A percentile compares a stretch with the other conserved stretches of the same genome.
phyloP scores from a whole-genome alignment of 345 rosid species.

The Zanthoxylum bungeanum region DNA sequence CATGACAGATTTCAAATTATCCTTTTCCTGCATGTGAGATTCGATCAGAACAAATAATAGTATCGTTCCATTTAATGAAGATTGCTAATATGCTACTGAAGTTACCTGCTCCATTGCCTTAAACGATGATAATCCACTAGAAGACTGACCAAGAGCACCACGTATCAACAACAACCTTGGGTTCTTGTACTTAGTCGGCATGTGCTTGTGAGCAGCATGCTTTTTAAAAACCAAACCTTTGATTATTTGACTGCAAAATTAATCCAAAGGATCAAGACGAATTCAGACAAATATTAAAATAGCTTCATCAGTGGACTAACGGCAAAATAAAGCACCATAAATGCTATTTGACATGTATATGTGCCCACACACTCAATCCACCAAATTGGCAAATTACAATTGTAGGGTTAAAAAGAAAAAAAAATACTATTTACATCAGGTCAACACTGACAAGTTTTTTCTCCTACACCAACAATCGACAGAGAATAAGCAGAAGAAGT shows the following conservation, averaged over 20 bases:
- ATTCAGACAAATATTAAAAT: background rate
- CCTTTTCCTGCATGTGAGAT: slow-evolving; percentile 52
- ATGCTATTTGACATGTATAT: background rate
- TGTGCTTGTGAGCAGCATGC: slow-evolving; percentile 96
- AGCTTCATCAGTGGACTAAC: background rate
- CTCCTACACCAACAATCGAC: background rate
- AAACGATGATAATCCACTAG: slow-evolving; percentile 73
- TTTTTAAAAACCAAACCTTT: slow-evolving; percentile 90
- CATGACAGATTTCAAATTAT: slow-evolving; percentile 48
- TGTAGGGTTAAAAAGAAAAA: background rate
- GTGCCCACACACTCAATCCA: background rate
- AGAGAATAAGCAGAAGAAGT: background rate
- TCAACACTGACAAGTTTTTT: background rate
- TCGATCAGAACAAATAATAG: slow-evolving; percentile 20
- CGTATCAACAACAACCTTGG: slow-evolving; percentile 70
- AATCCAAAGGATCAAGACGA: slow-evolving; percentile 4
- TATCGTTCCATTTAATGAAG: background rate
- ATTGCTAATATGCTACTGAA: slow-evolving; percentile 2
- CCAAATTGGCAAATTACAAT: background rate
- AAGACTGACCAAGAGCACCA: slow-evolving; percentile 76
- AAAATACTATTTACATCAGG: background rate
- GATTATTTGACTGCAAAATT: slow-evolving; percentile 66
- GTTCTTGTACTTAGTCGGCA: slow-evolving; percentile 71
- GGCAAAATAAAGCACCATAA: background rate
- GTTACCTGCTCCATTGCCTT: slow-evolving; percentile 65